Conservation (phyloP, 495 filamentous ascomycete species). For the Cairneyella variabilis region DNA sequence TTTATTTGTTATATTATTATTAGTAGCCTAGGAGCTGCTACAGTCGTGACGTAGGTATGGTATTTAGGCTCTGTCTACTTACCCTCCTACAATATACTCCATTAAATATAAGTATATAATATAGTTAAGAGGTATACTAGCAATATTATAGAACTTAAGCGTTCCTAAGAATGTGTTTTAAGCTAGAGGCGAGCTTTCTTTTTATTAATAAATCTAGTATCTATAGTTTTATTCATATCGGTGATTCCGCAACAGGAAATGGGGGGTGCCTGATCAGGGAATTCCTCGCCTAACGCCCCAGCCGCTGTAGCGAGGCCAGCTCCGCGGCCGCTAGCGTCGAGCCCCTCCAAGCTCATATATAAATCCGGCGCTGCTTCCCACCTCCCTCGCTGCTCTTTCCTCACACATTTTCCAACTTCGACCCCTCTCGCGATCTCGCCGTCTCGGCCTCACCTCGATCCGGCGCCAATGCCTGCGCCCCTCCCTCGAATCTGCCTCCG, state of each 20-base stretch:
- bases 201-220: no score
- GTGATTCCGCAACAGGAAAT: neutral
- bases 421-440: neutral
- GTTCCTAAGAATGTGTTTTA: no score
- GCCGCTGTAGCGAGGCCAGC: neutral
- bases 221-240: neutral
- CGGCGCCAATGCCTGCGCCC: neutral
- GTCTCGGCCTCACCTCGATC: constrained; percentile 4
- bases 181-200: no score
- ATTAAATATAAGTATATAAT: no score
- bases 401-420: neutral
- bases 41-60: no score
- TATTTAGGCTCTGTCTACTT: no score
- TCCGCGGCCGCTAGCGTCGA: neutral
- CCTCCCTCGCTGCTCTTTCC: constrained; percentile 4
- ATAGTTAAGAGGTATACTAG: no score
- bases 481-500: neutral
- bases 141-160: no score
- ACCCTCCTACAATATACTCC: no score
- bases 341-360: constrained; percentile 9
- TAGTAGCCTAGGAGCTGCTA: no score
- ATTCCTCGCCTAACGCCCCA: constrained; percentile 8
- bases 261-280: neutral
- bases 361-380: constrained; percentile 10
- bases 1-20: no score